Percentiles rank a stretch among this genome's conserved stretches.
Evolutionary conservation across 768 basidiomycete species (phyloP).

Genomic region (Lentinula sp.): DNA sequence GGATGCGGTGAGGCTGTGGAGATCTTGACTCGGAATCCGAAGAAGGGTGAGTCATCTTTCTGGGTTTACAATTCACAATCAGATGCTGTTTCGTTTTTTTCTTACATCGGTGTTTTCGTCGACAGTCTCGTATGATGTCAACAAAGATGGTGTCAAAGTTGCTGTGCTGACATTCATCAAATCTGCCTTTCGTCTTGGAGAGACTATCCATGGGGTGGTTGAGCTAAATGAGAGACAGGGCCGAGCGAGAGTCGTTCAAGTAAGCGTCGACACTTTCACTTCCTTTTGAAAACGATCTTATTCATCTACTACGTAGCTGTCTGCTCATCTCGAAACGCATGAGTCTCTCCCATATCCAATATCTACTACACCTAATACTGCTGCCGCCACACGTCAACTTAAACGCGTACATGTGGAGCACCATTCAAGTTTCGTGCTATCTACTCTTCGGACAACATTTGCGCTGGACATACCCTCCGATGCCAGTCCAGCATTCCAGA

Average conservation of each 20-base stretch:
- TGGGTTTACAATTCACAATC: too few relatives aligned
- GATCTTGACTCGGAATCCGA: conserved; percentile 82
- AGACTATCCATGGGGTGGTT: conserved; percentile 86
- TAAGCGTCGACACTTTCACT: conserved; percentile 24
- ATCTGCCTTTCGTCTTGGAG: conserved; percentile 85
- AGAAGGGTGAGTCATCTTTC: conserved; percentile 57
- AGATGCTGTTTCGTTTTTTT: neutral
- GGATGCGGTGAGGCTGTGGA: conserved; percentile 86
- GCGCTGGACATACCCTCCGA: conserved; percentile 90
- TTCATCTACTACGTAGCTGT: conserved; percentile 45
- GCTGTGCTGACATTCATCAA: conserved; percentile 91
- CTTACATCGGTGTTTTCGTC: neutral
- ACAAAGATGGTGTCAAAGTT: conserved; percentile 86
- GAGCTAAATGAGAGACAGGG: conserved; percentile 75
- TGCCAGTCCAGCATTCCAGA: conserved; percentile 79
- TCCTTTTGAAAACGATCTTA: neutral
- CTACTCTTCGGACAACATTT: conserved; percentile 77
- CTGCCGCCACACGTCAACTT: conserved; percentile 37
- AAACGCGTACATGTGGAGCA: conserved; percentile 83
- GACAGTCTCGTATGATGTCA: conserved; percentile 89
- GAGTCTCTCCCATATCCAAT: conserved; percentile 71
- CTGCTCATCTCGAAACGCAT: conserved; percentile 84
- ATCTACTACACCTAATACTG: conserved; percentile 32
- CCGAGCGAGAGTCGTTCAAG: conserved; percentile 77
- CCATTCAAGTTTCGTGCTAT: conserved; percentile 67